A percentile compares a stretch with the other conserved stretches of the same genome.
Evolutionary conservation across 805 yeast species (phyloP).

Genomic region (Kluyveromyces starmeri): DNA sequence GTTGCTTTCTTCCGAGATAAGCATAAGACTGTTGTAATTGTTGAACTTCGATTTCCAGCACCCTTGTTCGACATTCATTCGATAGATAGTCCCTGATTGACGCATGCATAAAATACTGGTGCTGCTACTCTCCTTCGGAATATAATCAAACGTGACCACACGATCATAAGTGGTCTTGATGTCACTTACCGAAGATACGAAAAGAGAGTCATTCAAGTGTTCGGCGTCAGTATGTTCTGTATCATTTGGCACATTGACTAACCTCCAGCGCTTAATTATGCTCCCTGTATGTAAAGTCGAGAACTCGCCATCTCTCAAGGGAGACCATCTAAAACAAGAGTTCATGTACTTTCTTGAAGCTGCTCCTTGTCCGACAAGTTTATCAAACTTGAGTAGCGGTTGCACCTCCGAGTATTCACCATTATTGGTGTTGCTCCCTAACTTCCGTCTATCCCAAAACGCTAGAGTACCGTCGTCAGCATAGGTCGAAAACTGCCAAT

Average conservation of each 20-base stretch:
- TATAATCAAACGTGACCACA: constrained; percentile 79
- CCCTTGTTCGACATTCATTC: constrained; percentile 65
- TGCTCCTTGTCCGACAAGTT: constrained; percentile 47
- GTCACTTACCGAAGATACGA: constrained; percentile 70
- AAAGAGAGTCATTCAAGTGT: constrained; percentile 45
- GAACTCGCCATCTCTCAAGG: constrained; percentile 59
- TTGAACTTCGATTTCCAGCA: constrained; percentile 56
- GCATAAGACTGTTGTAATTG: constrained; percentile 55
- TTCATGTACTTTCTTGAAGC: constrained; percentile 49
- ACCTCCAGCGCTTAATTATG: constrained; percentile 69
- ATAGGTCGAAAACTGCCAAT: constrained; percentile 59
- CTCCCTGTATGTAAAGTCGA: constrained; percentile 75
- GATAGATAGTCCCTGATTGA: constrained; percentile 79
- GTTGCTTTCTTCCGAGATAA: constrained; percentile 36
- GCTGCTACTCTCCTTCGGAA: constrained; percentile 46
- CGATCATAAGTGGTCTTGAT: constrained; percentile 68
- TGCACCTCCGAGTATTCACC: constrained; percentile 34
- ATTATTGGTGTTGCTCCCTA: constrained; percentile 28
- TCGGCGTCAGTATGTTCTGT: constrained; percentile 11
- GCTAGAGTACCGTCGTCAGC: constrained; percentile 81
- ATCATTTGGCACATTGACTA: constrained; percentile 44
- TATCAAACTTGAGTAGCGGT: constrained; percentile 53
- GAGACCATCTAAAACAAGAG: constrained; percentile 63
- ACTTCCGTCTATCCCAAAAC: constrained; percentile 69
- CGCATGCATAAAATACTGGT: constrained; percentile 78